Base-by-base conservation (phyloP, 2,329 filamentous ascomycete genomes). In the Emmonsiellopsis sp. region DNA sequence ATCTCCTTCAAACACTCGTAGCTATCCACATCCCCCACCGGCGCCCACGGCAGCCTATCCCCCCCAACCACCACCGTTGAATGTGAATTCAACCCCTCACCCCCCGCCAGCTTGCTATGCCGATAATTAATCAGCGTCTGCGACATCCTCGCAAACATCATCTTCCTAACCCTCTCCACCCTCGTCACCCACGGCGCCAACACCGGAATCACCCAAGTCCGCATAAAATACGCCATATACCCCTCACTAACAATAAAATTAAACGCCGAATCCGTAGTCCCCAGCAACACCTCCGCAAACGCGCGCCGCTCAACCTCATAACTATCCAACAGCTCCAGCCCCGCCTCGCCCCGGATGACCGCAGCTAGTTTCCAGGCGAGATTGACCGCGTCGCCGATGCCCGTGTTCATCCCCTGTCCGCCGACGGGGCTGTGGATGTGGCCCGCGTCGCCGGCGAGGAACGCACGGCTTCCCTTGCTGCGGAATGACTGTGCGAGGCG, bases 381-480 rank as follows among this genome's bases (percentile, higher is more conserved):
- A 54, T 81, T 81, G 32, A 76, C 68, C 0, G 76, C 73, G 53
- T 81, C 79, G 30, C 77, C 74, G 20, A 82, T 71, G 0, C 79
- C 78, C 0, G 77, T 77, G 59, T 82, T 82, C 76, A 82, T 78
- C 1, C 80, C 80, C 59, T 81, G 79, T 0, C 77, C 80, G 2
- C 79, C 80, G 0, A 76, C 74, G 0, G 78, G 78, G 38, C 71
- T 78, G 55, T 82, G 78, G 10, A 79, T 78, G 55, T 83, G 79
- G 1, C 77, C 78, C 5, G 79, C 78, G 54, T 83, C 80, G 10
- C 80, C 80, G 1, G 76, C 79, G 0, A 83, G 65, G 44, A 83
- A 26, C 20, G 79, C 68, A 2, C 78, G 71, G 2, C 5, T 3
- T 26, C 75, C 73, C 16, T 71, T 68, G 6, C 74, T 68, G 6